Base-by-base conservation (phyloP, 2,329 filamentous ascomycete genomes). In the Aspergillus sp. region DNA sequence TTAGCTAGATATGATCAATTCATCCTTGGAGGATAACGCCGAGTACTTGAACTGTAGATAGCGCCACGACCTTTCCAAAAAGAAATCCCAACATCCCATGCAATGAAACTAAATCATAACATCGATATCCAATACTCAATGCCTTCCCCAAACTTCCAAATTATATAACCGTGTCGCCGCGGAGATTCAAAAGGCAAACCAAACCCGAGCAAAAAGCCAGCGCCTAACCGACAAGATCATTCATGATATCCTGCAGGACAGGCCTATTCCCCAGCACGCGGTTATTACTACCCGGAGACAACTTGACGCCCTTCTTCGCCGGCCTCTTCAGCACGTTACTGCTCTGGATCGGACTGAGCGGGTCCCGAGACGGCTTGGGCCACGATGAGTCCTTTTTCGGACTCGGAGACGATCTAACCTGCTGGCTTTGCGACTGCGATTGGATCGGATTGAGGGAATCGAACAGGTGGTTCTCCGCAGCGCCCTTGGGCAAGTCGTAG, bases 231-330 rank as follows among this genome's bases (percentile, higher is more conserved):
- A 52, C 39, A 43, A 63, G 40, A 33, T 86, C 83, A 60, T 91
- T 85, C 47, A 86, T 67, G 42, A 94, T 78, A 66, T 89, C 81
- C 52, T 75, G 74, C 51, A 88, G 67, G 34, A 93, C 70, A 22
- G 77, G 74, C 48, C 77, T 76, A 22, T 72, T 75, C 37, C 75
- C 78, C 44, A 86, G 57, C 37, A 89, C 61, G 19, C 71, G 64
- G n/a, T n/a, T n/a, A 13, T 44, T 52, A n/a, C 59, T 51, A 43
- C 60, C 63, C 35, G 66, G 51, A 10, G 19, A 22, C 8, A 63
- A 68, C 42, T 71, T 74, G 32, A 72, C 71, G 0, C 78, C 76
- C 28, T 76, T 68, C 48, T 74, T 78, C 42, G 67, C 75, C 1
- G 78, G 75, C 30, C 64, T 61, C 41, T 59, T 69, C 28, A 61